These are phyloP conservation scores for Amaranthus tricolor DNA, from an alignment of 179 eudicot genomes.

Conservation along the genomic window DNA sequence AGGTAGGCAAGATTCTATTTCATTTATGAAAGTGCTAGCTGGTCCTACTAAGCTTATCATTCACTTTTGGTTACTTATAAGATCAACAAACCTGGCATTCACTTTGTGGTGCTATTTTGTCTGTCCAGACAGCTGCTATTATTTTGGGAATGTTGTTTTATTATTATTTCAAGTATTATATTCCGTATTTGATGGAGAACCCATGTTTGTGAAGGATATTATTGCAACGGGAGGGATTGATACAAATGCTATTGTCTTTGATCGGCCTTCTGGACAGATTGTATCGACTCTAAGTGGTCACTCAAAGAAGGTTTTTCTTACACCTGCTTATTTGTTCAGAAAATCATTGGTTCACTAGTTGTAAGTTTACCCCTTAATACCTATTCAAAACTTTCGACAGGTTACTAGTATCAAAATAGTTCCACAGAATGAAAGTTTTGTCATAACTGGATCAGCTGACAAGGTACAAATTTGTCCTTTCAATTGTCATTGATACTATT, in stretches of 20 bases:
- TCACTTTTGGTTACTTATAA: background rate
- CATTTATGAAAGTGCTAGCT: background rate
- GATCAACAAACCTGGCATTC: too few relatives aligned
- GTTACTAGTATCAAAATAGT: conserved; percentile 82
- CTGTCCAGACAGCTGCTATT: background rate
- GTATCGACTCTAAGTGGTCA: conserved; percentile 94
- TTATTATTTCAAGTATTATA: background rate
- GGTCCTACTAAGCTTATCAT: background rate
- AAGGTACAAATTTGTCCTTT: conserved; percentile 45
- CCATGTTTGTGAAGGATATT: conserved; percentile 51
- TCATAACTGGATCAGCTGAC: conserved; percentile 89
- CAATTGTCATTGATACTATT: background rate
- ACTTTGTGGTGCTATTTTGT: background rate
- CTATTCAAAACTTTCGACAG: conserved; percentile 33
- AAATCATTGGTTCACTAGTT: background rate
- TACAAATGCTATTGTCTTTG: conserved; percentile 78
- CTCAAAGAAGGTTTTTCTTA: conserved; percentile 71
- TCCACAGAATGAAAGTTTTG: conserved; percentile 55
- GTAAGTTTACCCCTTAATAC: conserved; percentile 11
- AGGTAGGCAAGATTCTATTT: conserved; percentile 43
- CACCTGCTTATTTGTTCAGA: background rate
- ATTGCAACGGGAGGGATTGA: conserved; percentile 91
- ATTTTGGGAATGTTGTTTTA: background rate
- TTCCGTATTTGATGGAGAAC: background rate
- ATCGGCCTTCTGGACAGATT: conserved; percentile 77